Base-by-base conservation (phyloP, 768 basidiomycete species). In the Cyathus striatus region DNA sequence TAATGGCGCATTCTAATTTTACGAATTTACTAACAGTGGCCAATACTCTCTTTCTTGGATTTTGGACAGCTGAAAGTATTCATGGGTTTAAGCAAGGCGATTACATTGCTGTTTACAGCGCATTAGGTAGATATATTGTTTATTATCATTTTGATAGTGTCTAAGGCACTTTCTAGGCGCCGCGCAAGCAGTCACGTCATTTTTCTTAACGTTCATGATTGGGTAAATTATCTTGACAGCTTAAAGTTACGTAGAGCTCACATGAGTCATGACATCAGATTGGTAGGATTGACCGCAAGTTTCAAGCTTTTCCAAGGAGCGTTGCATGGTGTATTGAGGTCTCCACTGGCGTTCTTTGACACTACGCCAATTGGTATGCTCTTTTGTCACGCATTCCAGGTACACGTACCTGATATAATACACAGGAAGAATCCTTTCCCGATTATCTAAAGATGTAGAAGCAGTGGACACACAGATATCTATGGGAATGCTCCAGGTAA, bases 291-390 rank as follows among this genome's bases (percentile, higher is more conserved):
- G 12, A 45, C 56, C 3, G 73, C 70, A 6, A 72, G 74, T 54
- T 52, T 74, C 42, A 63, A 58, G 6, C 57, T 87, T 27, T 86
- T 83, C 62, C 74, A 66, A 48, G 57, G 64, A 3, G 83, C 83
- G 0, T 61, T 87, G 10, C 55, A 48, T 5, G 66, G 70, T 12
- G 79, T 90, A 4, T 53, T 90, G 42, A 61, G 72, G 4, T 83
- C 83, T 9, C 80, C 83, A 0, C 56, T 70, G 0, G 74, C 79
- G 2, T 87, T 86, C 64, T 86, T 85, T 52, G 86, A 89, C 53
- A 81, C 83, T 0, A 86, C 84, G 0, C 81, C 81, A 1, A 73
- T 81, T 55, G 80, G 81, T 79, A 51, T 24, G 62, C 46, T 9
- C 30, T 21, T n/a, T 26, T 27, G 27, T n/a, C n/a, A 16, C 23